These are phyloP conservation scores for Ophiognomonia clavigignenti-juglandacearum DNA, from an alignment of 2,329 filamentous ascomycete species.

Conservation along the genomic window DNA sequence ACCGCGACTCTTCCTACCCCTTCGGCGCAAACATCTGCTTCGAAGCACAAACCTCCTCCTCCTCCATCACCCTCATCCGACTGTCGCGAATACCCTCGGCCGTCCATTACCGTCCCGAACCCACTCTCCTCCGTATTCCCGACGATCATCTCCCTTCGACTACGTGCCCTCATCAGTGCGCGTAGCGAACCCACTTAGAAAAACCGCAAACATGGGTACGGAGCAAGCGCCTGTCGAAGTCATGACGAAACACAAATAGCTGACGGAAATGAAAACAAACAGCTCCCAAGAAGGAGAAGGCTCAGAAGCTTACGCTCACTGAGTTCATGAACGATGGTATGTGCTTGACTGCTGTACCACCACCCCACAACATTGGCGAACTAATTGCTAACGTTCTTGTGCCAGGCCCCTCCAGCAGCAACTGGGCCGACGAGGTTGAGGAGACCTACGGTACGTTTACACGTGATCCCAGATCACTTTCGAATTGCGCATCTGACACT, in stretches of 20 bases:
- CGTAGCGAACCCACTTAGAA: slow-evolving; percentile 33
- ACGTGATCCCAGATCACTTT: slow-evolving; percentile 10
- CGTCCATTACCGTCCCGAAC: background rate
- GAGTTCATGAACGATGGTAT: slow-evolving; percentile 89
- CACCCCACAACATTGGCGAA: slow-evolving; percentile 21
- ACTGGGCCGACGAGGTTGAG: slow-evolving; percentile 99
- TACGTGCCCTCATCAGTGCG: slow-evolving; percentile 28
- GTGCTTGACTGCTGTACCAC: slow-evolving; percentile 29
- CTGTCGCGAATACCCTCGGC: background rate
- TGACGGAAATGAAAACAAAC: slow-evolving; percentile 35
- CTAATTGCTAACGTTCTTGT: slow-evolving; percentile 21
- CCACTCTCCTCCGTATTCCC: background rate
- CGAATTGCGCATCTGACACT: slow-evolving; percentile 8
- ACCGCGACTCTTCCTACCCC: no score
- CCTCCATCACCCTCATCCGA: background rate
- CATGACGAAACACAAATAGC: slow-evolving; percentile 25
- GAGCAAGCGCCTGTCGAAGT: slow-evolving; percentile 14
- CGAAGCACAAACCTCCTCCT: no score
- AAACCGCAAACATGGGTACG: slow-evolving; percentile 57
- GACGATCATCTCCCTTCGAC: slow-evolving; percentile 4
- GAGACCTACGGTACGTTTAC: slow-evolving; percentile 71
- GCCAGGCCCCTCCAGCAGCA: slow-evolving; percentile 59
- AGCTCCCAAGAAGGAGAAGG: slow-evolving; percentile 92
- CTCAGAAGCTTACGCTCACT: slow-evolving; percentile 95
- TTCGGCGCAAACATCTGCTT: no score